Evolutionary conservation across 2,329 filamentous ascomycete genomes (phyloP).

Genomic region (Ophiostoma fasciatum): DNA sequence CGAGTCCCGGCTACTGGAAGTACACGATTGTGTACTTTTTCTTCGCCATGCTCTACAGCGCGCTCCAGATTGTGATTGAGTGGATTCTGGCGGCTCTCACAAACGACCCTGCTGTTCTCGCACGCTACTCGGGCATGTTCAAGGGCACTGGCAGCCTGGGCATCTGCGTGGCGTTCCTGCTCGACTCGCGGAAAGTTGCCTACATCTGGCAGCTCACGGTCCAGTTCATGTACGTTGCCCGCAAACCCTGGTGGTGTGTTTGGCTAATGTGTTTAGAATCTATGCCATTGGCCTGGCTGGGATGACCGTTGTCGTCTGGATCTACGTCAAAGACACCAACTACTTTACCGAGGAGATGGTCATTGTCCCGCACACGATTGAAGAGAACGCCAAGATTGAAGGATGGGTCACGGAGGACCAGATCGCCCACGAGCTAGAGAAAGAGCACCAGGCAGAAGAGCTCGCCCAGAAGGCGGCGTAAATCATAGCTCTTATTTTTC

Average conservation of each 20-base stretch:
- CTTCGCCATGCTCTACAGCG: constrained; percentile 3
- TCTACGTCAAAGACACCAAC: constrained; percentile 4
- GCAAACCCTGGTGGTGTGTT: too few species aligned
- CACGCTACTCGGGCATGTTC: constrained; percentile 2
- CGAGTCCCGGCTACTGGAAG: not conserved
- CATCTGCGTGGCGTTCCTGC: constrained; percentile 2
- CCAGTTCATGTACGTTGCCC: constrained; percentile 1
- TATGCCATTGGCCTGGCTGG: constrained; percentile 2
- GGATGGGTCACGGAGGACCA: constrained; percentile 1
- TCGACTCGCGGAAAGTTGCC: constrained; percentile 1
- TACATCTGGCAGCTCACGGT: constrained; percentile 1
- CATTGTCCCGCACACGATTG: constrained; percentile 2
- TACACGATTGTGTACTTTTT: constrained; percentile 3
- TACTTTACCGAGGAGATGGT: constrained; percentile 4
- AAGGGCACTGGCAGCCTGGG: constrained; percentile 2
- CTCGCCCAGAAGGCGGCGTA: not conserved
- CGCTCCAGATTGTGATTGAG: constrained; percentile 4
- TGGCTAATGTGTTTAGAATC: not conserved
- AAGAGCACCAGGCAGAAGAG: not conserved
- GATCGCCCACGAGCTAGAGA: not conserved
- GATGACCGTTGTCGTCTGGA: not conserved
- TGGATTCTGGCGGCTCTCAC: constrained; percentile 2
- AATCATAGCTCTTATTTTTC: too few species aligned
- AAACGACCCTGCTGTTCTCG: constrained; percentile 4
- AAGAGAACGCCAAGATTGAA: constrained; percentile 1